Evolutionary conservation across 1,284 basidiomycete species (phyloP).

Genomic region (Chalciporus sp.): DNA sequence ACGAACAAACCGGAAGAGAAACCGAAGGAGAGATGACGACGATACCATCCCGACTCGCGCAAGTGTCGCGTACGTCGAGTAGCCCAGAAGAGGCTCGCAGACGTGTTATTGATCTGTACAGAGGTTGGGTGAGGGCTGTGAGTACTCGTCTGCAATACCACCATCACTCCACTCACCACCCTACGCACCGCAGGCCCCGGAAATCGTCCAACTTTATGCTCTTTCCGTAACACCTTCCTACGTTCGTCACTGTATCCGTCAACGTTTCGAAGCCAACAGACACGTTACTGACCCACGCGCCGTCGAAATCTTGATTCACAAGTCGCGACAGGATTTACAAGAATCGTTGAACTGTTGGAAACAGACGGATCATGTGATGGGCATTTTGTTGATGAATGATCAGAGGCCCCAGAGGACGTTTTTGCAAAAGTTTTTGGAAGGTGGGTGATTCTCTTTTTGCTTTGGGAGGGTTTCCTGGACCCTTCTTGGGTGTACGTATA

Average conservation of each 20-base stretch:
- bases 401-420: slow-evolving; percentile 65
- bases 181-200: slow-evolving; percentile 70
- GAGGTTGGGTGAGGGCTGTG: slow-evolving; percentile 91
- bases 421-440: slow-evolving; percentile 85
- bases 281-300: slow-evolving; percentile 82
- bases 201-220: slow-evolving; percentile 85
- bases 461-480: neutral
- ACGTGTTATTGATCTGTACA: slow-evolving; percentile 81
- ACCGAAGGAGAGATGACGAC: slow-evolving; percentile 64
- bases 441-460: slow-evolving; percentile 43
- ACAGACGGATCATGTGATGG: slow-evolving; percentile 76
- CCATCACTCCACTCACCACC: neutral
- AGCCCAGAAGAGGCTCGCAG: slow-evolving; percentile 70
- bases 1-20: neutral
- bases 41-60: slow-evolving; percentile 89
- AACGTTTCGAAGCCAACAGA: slow-evolving; percentile 87
- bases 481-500: neutral
- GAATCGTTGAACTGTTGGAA: slow-evolving; percentile 97
- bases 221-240: slow-evolving; percentile 83
- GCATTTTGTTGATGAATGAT: slow-evolving; percentile 57
- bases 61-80: slow-evolving; percentile 60
- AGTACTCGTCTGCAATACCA: slow-evolving; percentile 33
- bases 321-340: slow-evolving; percentile 89
- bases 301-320: slow-evolving; percentile 88
- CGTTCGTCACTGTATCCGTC: slow-evolving; percentile 83